Base-by-base conservation (phyloP, 2,329 filamentous ascomycete species). In the Fusarium sp. region DNA sequence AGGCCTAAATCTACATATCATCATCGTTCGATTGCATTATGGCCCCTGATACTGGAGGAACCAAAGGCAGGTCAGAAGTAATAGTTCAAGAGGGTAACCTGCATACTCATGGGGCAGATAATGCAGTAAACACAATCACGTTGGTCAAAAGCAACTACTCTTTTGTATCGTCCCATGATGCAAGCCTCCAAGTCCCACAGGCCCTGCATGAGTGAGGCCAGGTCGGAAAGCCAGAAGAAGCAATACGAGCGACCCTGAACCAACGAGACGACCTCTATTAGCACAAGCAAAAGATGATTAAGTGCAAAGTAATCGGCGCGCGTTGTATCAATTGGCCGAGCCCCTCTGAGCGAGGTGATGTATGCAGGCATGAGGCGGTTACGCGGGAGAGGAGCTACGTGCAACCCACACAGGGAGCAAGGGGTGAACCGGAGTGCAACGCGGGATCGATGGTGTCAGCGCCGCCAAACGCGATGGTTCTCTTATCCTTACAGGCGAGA, bases 211-310 rank as follows among this genome's bases (percentile, higher is more conserved):
- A 32, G 35, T 62, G 61, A 70, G 62, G 56, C 56, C 67, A 41
- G 56, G 34, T 39, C 62, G 34, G 32, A n/a, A 32, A 43, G 35
- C 35, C 14, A 34, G 32, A 57, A 57, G 25, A 59, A 43, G 62
- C 23, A 48, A 45, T 37, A 35, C 9, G 27, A 14, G 25, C 32
- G 14, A 62, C n/a, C 60, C n/a, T 27, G 43, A 61, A 61, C 74
- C 70, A 78, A 77, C 70, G 57, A 64, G 66, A 73, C 59, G 61
- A 71, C 50, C 52, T 58, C 65, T 65, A 74, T 73, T 71, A 63
- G 65, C 34, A 56, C 56, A 58, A 50, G 65, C 43, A 54, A 37
- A 52, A 34, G 16, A 30, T 45, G 34, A 27, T 61, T 41, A 61
- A 64, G 34, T 35, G 16, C 35, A 18, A n/a, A 52, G 34, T 35